Evolutionary conservation across 2,329 filamentous ascomycete genomes (phyloP).

Genomic region (Cadophora sp.): DNA sequence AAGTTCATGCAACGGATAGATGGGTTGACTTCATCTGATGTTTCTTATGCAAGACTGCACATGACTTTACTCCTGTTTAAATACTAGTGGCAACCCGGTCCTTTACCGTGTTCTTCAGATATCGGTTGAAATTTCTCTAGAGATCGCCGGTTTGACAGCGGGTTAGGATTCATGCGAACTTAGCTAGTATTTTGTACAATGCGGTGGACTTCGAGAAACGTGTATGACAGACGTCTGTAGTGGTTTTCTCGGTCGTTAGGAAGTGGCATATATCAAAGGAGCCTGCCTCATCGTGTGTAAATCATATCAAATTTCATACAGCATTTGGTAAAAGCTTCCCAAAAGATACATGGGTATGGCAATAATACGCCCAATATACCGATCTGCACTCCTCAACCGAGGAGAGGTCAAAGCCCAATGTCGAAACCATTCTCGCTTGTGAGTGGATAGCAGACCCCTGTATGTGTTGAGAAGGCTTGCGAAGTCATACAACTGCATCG

Average conservation of each 20-base stretch:
- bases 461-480: background rate
- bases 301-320: background rate
- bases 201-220: background rate
- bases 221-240: background rate
- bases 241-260: background rate
- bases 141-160: background rate
- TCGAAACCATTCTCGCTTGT: slow-evolving; percentile 19
- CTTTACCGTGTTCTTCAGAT: background rate
- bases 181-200: background rate
- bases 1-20: background rate
- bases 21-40: background rate
- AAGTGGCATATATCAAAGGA: background rate
- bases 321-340: background rate
- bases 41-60: background rate
- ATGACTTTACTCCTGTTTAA: background rate
- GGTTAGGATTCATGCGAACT: background rate
- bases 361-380: background rate
- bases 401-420: slow-evolving; percentile 9
- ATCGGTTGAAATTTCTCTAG: background rate
- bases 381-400: slow-evolving; percentile 3
- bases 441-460: slow-evolving; percentile 11
- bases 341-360: background rate
- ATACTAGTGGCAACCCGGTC: background rate
- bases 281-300: background rate
- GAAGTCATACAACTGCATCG: background rate